Percentiles rank a stretch among this genome's conserved stretches.
Conservation (phyloP, 2,329 filamentous ascomycete species). For the Aspergillus cejpii region DNA sequence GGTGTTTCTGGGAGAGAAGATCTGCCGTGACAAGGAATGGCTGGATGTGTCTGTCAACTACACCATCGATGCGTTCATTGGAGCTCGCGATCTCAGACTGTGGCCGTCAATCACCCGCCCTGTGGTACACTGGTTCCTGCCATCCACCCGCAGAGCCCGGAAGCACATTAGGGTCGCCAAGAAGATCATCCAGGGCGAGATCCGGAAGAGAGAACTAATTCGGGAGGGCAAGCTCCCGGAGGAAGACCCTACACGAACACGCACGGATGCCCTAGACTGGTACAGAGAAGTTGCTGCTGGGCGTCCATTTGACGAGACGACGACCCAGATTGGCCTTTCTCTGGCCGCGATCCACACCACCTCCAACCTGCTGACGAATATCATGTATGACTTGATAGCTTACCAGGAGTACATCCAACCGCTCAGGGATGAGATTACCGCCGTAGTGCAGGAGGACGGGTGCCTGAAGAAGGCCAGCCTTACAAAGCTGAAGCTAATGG, state of each 20-base stretch:
- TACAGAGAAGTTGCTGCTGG: constrained; percentile 15
- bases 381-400: constrained; percentile 49
- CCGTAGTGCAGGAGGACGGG: constrained; percentile 39
- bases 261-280: constrained; percentile 28
- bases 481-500: constrained; percentile 30
- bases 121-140: constrained; percentile 43
- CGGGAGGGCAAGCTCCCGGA: constrained; percentile 16
- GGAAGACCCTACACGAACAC: constrained; percentile 12
- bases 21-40: constrained; percentile 51
- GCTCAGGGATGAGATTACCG: constrained; percentile 48
- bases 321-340: constrained; percentile 24
- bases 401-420: constrained; percentile 47
- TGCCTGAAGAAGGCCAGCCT: constrained; percentile 31
- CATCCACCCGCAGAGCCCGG: constrained; percentile 37
- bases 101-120: constrained; percentile 39
- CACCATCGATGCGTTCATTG: constrained; percentile 18
- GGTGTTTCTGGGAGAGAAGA: constrained; percentile 47
- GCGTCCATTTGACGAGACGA: constrained; percentile 13
- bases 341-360: constrained; percentile 33
- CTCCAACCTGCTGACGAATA: constrained; percentile 39
- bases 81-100: constrained; percentile 37
- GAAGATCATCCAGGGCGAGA: constrained; percentile 28
- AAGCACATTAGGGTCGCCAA: constrained; percentile 34
- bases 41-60: constrained; percentile 36
- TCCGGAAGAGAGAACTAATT: constrained; percentile 20